phyloP scores from a whole-genome alignment of 169 alveolate species.

The Theileria parva region DNA sequence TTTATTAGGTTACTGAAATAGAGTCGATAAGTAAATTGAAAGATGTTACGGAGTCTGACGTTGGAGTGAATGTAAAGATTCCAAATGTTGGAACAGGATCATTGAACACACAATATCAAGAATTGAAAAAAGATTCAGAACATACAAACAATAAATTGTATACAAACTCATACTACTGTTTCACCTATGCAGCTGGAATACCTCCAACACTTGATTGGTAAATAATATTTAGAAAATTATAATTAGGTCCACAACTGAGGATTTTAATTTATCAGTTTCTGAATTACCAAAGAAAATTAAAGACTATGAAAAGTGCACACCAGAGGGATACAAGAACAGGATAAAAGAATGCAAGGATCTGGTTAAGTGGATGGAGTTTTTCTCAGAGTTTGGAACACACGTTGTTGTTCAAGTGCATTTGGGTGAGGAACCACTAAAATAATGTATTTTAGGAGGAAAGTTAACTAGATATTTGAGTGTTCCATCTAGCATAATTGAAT shows the following conservation, averaged over 20 bases:
- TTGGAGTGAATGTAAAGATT: constrained; percentile 9
- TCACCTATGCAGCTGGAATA: constrained; percentile 70
- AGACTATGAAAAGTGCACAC: constrained; percentile 34
- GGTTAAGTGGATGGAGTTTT: constrained; percentile 57
- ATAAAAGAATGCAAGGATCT: constrained; percentile 33
- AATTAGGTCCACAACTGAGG: constrained; percentile 55
- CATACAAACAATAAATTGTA: constrained; percentile 35
- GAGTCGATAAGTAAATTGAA: constrained; percentile 34
- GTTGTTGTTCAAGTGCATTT: constrained; percentile 53
- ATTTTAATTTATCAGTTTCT: constrained; percentile 20
- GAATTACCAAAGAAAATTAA: constrained; percentile 31
- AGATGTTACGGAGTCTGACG: constrained; percentile 28
- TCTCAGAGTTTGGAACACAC: constrained; percentile 62
- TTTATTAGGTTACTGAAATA: constrained; percentile 32
- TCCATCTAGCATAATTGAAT: constrained; percentile 39
- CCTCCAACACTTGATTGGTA: constrained; percentile 67
- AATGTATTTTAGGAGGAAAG: constrained; percentile 42
- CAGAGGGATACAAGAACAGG: constrained; percentile 36
- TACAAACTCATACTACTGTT: constrained; percentile 59
- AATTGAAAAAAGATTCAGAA: neutral
- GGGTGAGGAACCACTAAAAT: constrained; percentile 6
- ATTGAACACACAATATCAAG: constrained; percentile 24
- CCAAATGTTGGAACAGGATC: constrained; percentile 37
- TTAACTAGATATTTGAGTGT: constrained; percentile 45
- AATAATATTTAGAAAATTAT: neutral